A percentile compares a stretch with the other conserved stretches of the same genome.
These are phyloP conservation scores for Yamadazyma taylorii DNA, from an alignment of 1,139 yeast species.

Conservation along the genomic window DNA sequence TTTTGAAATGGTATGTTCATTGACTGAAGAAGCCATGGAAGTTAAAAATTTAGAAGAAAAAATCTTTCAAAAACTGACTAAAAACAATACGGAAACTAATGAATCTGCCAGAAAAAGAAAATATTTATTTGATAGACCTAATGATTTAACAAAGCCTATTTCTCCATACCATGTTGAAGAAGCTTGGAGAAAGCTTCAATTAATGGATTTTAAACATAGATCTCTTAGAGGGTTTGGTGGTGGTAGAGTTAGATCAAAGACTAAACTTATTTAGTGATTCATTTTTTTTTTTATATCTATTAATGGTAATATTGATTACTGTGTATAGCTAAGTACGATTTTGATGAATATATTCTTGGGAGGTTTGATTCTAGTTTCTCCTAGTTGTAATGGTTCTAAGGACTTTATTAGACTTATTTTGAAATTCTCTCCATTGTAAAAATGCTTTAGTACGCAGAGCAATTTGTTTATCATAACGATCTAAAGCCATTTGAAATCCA, in stretches of 20 bases:
- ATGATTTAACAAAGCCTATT: constrained; percentile 80
- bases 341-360: constrained; percentile 2
- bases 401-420: constrained; percentile 17
- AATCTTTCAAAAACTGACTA: constrained; percentile 32
- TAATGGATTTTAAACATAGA: constrained; percentile 56
- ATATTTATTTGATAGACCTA: constrained; percentile 87
- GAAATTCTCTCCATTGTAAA: constrained; percentile 40
- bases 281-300: constrained; percentile 5
- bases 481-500: constrained; percentile 30
- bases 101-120: constrained; percentile 43
- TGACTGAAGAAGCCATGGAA: constrained; percentile 88
- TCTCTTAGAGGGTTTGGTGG: constrained; percentile 78
- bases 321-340: constrained; percentile 2
- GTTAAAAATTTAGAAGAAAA: constrained; percentile 71
- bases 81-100: constrained; percentile 21
- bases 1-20: constrained; percentile 91
- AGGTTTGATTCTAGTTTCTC: constrained; percentile 2
- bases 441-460: constrained; percentile 27
- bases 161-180: constrained; percentile 84
- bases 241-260: constrained; percentile 52
- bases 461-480: constrained; percentile 23
- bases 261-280: constrained; percentile 44
- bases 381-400: constrained; percentile 8
- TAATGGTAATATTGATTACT: constrained; percentile 4
- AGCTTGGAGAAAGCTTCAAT: constrained; percentile 85